Percentiles rank a stretch among this genome's conserved stretches.
phyloP scores from a whole-genome alignment of 306 rosid species.

The Casuarina cunninghamiana region DNA sequence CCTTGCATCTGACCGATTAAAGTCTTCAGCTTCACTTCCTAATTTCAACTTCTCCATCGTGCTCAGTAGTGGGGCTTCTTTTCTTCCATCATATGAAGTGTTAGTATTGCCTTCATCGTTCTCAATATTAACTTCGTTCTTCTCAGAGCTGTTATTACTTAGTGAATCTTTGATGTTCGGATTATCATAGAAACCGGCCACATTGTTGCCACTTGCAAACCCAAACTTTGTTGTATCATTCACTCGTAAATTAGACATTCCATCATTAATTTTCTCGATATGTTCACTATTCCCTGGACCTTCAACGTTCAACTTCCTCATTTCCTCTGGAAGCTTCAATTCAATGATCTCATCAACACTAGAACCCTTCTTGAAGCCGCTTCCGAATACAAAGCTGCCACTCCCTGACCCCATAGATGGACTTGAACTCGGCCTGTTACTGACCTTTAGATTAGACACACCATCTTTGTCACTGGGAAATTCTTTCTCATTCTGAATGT shows the following conservation, averaged over 20 bases:
- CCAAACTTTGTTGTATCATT: conserved; percentile 31
- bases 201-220: conserved; percentile 28
- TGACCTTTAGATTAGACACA: conserved; percentile 18
- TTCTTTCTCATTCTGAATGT: conserved; percentile 42
- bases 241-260: conserved; percentile 22
- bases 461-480: conserved; percentile 32
- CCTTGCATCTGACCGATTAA: conserved; percentile 30
- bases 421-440: conserved; percentile 16
- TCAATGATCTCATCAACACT: conserved; percentile 27
- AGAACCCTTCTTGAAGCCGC: conserved; percentile 5
- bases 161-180: conserved; percentile 45
- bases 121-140: conserved; percentile 22
- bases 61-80: conserved; percentile 35
- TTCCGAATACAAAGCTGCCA: conserved; percentile 21
- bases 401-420: conserved; percentile 6
- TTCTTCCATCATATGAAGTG: conserved; percentile 30
- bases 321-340: conserved; percentile 51
- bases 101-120: conserved; percentile 18
- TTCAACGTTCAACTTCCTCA: conserved; percentile 56
- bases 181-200: conserved; percentile 37
- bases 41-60: conserved; percentile 48
- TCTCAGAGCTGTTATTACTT: conserved; percentile 15
- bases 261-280: conserved; percentile 21
- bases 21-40: conserved; percentile 28
- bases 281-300: conserved; percentile 22